Evolutionary conservation across 192 early-diverging fungal genomes (phyloP).

Genomic region (Diversispora epigaea): DNA sequence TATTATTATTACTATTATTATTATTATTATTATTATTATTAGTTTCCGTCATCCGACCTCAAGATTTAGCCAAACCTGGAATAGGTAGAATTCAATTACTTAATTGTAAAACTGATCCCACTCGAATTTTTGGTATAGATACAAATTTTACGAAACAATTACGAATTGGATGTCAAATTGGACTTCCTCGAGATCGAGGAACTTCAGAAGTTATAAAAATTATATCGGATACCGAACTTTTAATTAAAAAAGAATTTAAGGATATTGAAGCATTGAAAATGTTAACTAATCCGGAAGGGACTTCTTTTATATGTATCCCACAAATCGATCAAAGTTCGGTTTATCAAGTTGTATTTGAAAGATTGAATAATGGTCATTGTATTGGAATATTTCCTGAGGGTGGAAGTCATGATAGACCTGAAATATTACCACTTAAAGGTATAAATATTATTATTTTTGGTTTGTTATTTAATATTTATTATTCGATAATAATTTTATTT

Average conservation of each 20-base stretch:
- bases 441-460: conserved; percentile 2
- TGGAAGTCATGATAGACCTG: conserved; percentile 94
- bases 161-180: conserved; percentile 60
- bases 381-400: conserved; percentile 99
- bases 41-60: conserved; percentile 92
- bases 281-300: conserved; percentile 58
- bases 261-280: conserved; percentile 63
- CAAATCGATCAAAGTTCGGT: conserved; percentile 89
- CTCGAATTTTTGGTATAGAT: conserved; percentile 65
- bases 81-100: conserved; percentile 67
- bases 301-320: conserved; percentile 67
- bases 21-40: not conserved
- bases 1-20: not conserved
- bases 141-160: conserved; percentile 72
- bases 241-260: conserved; percentile 75
- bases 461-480: conserved; percentile 3
- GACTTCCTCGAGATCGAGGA: conserved; percentile 61
- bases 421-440: conserved; percentile 95
- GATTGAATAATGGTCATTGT: conserved; percentile 69
- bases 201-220: conserved; percentile 72
- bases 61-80: conserved; percentile 81
- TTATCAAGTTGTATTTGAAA: conserved; percentile 79
- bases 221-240: conserved; percentile 78
- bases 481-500: not conserved
- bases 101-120: conserved; percentile 65